phyloP scores from a whole-genome alignment of 257 asterid species.

The Solanum chaucha region DNA sequence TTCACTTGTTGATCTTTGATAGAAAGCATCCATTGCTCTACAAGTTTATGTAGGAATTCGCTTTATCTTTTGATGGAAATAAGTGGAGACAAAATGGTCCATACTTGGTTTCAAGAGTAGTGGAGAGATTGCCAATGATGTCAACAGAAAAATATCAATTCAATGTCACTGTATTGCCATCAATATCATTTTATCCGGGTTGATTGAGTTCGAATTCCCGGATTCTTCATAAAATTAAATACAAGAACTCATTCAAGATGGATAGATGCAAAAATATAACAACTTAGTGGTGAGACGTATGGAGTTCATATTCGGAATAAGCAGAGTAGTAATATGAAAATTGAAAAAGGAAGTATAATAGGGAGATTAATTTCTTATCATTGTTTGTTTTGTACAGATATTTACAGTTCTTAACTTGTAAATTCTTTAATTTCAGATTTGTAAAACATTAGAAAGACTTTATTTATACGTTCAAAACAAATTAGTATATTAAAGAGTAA shows the following conservation, averaged over 20 bases:
- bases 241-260: conserved; percentile 14
- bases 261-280: conserved; percentile 37
- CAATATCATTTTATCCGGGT: conserved; percentile 58
- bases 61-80: conserved; percentile 48
- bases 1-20: conserved; percentile 36
- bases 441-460: not conserved
- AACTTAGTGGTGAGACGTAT: conserved; percentile 24
- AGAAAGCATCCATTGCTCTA: conserved; percentile 41
- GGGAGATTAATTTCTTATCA: conserved; percentile 41
- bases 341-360: conserved; percentile 64
- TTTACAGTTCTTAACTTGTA: not conserved
- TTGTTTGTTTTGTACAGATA: conserved; percentile 41
- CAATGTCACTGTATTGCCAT: conserved; percentile 40
- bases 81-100: conserved; percentile 85
- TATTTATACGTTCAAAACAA: not conserved
- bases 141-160: not conserved
- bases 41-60: conserved; percentile 64
- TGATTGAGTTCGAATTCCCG: conserved; percentile 33
- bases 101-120: conserved; percentile 65
- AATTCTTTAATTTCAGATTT: too few relatives aligned
- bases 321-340: conserved; percentile 25
- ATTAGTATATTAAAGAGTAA: not conserved
- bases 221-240: conserved; percentile 26
- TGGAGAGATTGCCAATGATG: conserved; percentile 13
- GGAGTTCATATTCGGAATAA: conserved; percentile 80